Evolutionary conservation across 2,329 filamentous ascomycete species (phyloP), one percentile per base, ranked within the genome.

Genomic region (Gremmenia infestans): DNA sequence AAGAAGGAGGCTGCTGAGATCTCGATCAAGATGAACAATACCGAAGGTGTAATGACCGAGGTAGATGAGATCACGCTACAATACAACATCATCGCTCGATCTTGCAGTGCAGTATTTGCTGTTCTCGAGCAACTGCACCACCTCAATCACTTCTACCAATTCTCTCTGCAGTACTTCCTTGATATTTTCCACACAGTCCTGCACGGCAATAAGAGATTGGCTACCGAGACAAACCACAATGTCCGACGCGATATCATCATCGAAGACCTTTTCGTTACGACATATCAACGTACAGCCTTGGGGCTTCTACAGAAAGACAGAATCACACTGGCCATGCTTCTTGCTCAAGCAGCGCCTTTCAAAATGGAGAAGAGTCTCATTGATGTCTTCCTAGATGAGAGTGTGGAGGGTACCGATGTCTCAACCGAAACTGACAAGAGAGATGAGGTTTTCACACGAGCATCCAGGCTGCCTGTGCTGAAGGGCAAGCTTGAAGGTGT

Each of bases 61-160:
- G 94, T 99, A 17, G 94, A 99, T 65, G 89, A 88, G 68, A 96
- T 97, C 70, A 99, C 95, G 40, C 83, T 88, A 64, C 88, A 96
- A 72, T 99, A 99, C 80, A 89, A 88, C 70, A 85, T 95, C 62
- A 91, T 99, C 73, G 94, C 94, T 55, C 84, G 87, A 66, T 93
- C 94, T 43, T 99, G 94, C 81, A 97, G 93, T 75, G 92, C 94
- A 54, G 93, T 99, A 43, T 99, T 97, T 71, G 91, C 95, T 35
- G 89, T 99, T 14, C 79, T 99, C 59, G 95, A 99, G 75, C 93
- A 99, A 72, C 82, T 99, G 56, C 93, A 97, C 73, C 95, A 97
- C 70, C 86, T 99, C 71, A 97, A 99, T 72, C 94, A 97, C 78
- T 97, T 97, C 75, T 99, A 99, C 73, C 95, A 97, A 71, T 99